Evolutionary conservation across 140 eudicot species (phyloP).

Genomic region (Cichorium intybus): DNA sequence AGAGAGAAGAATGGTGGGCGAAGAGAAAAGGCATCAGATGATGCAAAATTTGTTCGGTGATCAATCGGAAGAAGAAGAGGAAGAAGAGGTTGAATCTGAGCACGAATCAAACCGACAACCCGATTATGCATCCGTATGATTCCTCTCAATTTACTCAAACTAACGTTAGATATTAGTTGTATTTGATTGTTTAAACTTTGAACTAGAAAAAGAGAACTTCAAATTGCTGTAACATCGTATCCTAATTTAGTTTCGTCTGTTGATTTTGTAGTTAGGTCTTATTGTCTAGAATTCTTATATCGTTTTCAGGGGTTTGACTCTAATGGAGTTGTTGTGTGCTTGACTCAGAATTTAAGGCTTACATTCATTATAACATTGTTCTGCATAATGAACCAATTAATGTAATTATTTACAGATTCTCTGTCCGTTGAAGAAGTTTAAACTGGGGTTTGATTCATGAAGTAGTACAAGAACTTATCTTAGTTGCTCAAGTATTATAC

Average conservation of each 20-base stretch:
- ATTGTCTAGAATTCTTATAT: not conserved
- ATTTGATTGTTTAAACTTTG: slow-evolving; percentile 2
- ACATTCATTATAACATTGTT: not conserved
- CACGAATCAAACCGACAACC: slow-evolving; percentile 97
- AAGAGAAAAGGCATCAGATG: slow-evolving; percentile 98
- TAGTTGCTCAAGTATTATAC: not conserved
- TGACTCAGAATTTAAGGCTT: slow-evolving; percentile 11
- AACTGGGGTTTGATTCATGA: slow-evolving; percentile 5
- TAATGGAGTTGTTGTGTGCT: slow-evolving; percentile 3
- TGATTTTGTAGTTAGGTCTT: slow-evolving; percentile 20
- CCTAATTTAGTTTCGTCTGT: not conserved
- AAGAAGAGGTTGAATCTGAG: slow-evolving; percentile 92
- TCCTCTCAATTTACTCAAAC: not conserved
- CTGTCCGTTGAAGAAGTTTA: not conserved
- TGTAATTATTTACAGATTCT: not conserved
- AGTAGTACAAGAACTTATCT: not conserved
- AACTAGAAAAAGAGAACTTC: not conserved
- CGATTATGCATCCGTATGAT: slow-evolving; percentile 65
- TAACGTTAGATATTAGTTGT: not conserved
- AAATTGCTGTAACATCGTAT: slow-evolving; percentile 3
- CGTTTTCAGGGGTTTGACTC: slow-evolving; percentile 11
- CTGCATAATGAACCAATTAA: not conserved
- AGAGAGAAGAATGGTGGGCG: slow-evolving; percentile 64
- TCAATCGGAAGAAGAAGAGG: slow-evolving; percentile 91
- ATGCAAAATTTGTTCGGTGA: slow-evolving; percentile 98